A percentile compares a stretch with the other conserved stretches of the same genome.
These are phyloP conservation scores for Vaccinium corymbosum DNA, from an alignment of 148 eudicot species.

Conservation along the genomic window DNA sequence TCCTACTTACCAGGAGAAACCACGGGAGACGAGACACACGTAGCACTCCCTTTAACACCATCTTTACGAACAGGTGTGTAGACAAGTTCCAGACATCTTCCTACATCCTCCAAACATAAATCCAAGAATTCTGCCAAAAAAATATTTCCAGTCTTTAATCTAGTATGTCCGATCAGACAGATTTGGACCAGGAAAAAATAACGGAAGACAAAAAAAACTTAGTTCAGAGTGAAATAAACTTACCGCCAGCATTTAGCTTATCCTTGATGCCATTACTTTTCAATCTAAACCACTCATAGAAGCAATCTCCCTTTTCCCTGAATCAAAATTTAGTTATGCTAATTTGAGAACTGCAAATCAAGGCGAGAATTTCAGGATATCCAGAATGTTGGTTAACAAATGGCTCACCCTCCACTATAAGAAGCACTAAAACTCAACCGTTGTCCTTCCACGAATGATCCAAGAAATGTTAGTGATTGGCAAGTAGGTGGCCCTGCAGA, in stretches of 20 bases:
- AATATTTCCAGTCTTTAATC: not conserved
- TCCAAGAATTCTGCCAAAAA: slow-evolving; percentile 56
- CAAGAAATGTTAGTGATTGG: slow-evolving; percentile 60
- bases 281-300: slow-evolving; percentile 78
- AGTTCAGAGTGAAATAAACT: slow-evolving; percentile 11
- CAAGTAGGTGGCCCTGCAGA: slow-evolving; percentile 80
- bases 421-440: slow-evolving; percentile 62
- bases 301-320: slow-evolving; percentile 81
- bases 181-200: not conserved
- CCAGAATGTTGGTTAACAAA: slow-evolving; percentile 4
- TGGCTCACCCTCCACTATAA: slow-evolving; percentile 84
- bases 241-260: slow-evolving; percentile 63
- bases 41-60: slow-evolving; percentile 55
- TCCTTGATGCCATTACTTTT: slow-evolving; percentile 54
- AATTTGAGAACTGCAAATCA: not conserved
- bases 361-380: not conserved
- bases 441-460: slow-evolving; percentile 71
- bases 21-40: slow-evolving; percentile 45
- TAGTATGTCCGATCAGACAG: slow-evolving; percentile 15
- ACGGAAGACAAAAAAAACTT: slow-evolving; percentile 1
- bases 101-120: slow-evolving; percentile 73
- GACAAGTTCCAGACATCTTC: slow-evolving; percentile 56
- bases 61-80: slow-evolving; percentile 89
- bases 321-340: slow-evolving; percentile 19
- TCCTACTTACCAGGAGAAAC: slow-evolving; percentile 68